Conservation (phyloP, 345 rosid species). For the Eucalyptus cladocalyx region DNA sequence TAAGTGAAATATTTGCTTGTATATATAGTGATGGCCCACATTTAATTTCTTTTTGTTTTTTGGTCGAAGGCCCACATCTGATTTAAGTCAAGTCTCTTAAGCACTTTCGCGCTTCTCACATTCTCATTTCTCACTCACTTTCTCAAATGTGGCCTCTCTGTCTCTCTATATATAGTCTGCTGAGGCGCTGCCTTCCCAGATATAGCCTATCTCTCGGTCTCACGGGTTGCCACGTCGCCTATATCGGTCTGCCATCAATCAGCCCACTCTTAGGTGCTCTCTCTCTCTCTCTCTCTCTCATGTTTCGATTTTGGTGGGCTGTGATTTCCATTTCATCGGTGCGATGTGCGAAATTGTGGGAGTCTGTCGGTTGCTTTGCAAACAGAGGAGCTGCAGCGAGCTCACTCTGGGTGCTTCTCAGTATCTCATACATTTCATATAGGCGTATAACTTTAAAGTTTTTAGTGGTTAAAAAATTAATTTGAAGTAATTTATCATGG, state of each 20-base stretch:
- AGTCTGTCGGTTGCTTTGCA: no score
- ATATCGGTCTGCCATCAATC: not conserved
- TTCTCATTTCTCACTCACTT: not conserved
- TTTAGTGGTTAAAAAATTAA: no score
- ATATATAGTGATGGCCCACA: not conserved
- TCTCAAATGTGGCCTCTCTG: not conserved
- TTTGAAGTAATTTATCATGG: no score
- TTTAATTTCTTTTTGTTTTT: no score
- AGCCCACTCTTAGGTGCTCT: not conserved
- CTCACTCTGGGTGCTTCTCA: no score
- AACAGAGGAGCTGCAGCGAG: no score
- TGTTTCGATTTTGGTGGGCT: not conserved
- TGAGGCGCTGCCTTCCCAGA: no score
- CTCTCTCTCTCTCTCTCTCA: not conserved
- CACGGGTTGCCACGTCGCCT: not conserved
- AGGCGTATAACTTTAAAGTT: no score
- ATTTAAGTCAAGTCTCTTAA: not conserved
- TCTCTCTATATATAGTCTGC: not conserved
- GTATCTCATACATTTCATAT: fast-evolving
- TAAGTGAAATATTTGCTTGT: not conserved
- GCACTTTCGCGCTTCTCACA: not conserved
- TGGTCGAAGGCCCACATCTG: no score
- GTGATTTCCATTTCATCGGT: not conserved
- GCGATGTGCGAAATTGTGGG: no score
- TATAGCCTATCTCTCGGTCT: not conserved